These are phyloP conservation scores for Xylaria sp. DNA, from an alignment of 2,329 filamentous ascomycete species.

Conservation along the genomic window DNA sequence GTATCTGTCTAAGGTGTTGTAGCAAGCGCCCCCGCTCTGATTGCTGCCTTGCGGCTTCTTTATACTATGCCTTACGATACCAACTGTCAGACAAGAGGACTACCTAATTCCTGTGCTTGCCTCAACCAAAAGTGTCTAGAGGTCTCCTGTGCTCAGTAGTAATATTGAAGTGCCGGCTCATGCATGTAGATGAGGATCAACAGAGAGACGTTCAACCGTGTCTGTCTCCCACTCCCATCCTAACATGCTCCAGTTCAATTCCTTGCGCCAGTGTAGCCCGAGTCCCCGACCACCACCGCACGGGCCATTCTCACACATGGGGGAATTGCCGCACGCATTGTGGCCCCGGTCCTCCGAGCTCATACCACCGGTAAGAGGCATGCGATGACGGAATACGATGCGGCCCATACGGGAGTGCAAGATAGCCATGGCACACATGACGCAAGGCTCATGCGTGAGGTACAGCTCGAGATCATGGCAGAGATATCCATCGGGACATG, in stretches of 20 bases:
- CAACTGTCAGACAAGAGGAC: slow-evolving; percentile 49
- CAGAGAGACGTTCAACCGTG: slow-evolving; percentile 45
- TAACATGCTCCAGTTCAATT: slow-evolving; percentile 85
- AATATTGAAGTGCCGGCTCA: slow-evolving; percentile 46
- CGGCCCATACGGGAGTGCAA: slow-evolving; percentile 91
- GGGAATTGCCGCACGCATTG: slow-evolving; percentile 42
- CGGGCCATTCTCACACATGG: slow-evolving; percentile 41
- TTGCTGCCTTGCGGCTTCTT: slow-evolving; percentile 1
- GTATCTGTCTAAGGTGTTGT: slow-evolving; percentile 9
- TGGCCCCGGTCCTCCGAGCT: slow-evolving; percentile 73
- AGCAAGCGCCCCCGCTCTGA: slow-evolving; percentile 5
- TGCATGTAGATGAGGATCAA: slow-evolving; percentile 58
- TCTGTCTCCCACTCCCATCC: slow-evolving; percentile 75
- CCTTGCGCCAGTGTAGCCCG: slow-evolving; percentile 73
- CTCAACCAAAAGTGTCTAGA: slow-evolving; percentile 41
- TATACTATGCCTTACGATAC: slow-evolving; percentile 33
- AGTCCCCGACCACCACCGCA: slow-evolving; percentile 63
- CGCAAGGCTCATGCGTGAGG: slow-evolving; percentile 92
- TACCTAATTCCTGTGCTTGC: slow-evolving; percentile 57
- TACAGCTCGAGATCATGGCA: slow-evolving; percentile 95
- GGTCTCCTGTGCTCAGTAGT: slow-evolving; percentile 29
- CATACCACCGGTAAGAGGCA: slow-evolving; percentile 82
- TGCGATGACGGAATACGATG: slow-evolving; percentile 79
- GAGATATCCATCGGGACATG: slow-evolving; percentile 80
- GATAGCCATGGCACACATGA: slow-evolving; percentile 97